Conservation (phyloP, 2,329 filamentous ascomycete species). For the Coleophoma eucalyptorum region DNA sequence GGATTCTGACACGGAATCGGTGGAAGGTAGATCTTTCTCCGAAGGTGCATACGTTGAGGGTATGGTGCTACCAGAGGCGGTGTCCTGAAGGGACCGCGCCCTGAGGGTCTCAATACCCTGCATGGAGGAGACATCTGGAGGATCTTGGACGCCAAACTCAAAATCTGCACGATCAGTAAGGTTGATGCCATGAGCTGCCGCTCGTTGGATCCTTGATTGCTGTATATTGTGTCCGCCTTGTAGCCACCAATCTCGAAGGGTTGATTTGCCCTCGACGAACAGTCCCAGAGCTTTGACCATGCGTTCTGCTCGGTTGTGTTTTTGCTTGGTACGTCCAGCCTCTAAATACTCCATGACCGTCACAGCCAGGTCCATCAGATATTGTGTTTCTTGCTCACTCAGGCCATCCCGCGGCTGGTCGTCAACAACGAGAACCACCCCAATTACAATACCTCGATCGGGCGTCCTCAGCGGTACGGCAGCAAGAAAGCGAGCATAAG, state of each 20-base stretch:
- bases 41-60: constrained; percentile 12
- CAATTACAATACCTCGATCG: constrained; percentile 50
- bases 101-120: constrained; percentile 13
- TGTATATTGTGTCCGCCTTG: constrained; percentile 18
- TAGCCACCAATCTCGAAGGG: constrained; percentile 26
- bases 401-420: constrained; percentile 49
- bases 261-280: constrained; percentile 48
- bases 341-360: constrained; percentile 60
- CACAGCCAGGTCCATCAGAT: constrained; percentile 51
- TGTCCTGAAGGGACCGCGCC: background rate
- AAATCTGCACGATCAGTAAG: constrained; percentile 19
- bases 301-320: constrained; percentile 47
- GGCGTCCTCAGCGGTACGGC: constrained; percentile 58
- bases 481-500: constrained; percentile 45
- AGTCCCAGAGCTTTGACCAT: constrained; percentile 50
- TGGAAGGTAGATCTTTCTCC: constrained; percentile 16
- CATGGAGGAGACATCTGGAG: constrained; percentile 14
- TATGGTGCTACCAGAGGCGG: constrained; percentile 6
- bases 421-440: constrained; percentile 57
- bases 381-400: constrained; percentile 41
- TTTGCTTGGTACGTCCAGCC: constrained; percentile 46
- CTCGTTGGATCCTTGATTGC: constrained; percentile 9
- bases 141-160: constrained; percentile 25
- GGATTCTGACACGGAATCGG: constrained; percentile 11
- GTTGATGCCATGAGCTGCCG: constrained; percentile 1